Percentiles rank a stretch among this genome's conserved stretches.
Evolutionary conservation across 768 basidiomycete species (phyloP).

Genomic region (Mycena rosella): DNA sequence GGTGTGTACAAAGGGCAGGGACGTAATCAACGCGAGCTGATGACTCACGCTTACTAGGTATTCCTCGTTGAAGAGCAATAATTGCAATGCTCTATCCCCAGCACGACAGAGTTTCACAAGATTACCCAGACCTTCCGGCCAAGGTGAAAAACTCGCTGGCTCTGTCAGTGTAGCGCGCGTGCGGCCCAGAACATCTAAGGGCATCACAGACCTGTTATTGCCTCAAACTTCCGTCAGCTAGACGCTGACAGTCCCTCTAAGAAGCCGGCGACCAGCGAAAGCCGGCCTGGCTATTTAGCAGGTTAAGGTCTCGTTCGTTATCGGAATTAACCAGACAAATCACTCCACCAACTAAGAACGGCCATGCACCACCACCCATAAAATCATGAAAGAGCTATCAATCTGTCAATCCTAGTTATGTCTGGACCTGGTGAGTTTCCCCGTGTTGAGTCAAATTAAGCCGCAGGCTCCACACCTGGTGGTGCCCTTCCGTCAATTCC

Average conservation of each 20-base stretch:
- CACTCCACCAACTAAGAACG: slow-evolving; percentile 92
- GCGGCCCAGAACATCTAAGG: slow-evolving; percentile 73
- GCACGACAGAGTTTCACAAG: slow-evolving; percentile 85
- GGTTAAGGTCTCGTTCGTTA: slow-evolving; percentile 95
- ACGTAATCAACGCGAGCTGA: slow-evolving; percentile 92
- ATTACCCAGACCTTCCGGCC: slow-evolving; percentile 83
- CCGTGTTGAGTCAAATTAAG: slow-evolving; percentile 90
- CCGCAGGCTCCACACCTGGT: slow-evolving; percentile 76
- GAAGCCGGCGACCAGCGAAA: slow-evolving; percentile 82
- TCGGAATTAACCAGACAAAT: slow-evolving; percentile 98
- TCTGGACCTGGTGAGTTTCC: slow-evolving; percentile 86
- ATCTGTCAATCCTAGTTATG: slow-evolving; percentile 84
- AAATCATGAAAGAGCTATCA: slow-evolving; percentile 89
- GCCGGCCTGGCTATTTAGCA: slow-evolving; percentile 90
- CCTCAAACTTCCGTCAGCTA: slow-evolving; percentile 89
- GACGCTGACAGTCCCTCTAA: slow-evolving; percentile 88
- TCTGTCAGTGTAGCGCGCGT: slow-evolving; percentile 91
- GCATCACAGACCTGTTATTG: slow-evolving; percentile 94
- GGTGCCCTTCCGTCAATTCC: slow-evolving; percentile 76
- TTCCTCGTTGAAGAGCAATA: slow-evolving; percentile 94
- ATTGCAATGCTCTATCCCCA: slow-evolving; percentile 93
- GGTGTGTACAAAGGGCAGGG: slow-evolving; percentile 94
- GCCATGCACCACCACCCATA: slow-evolving; percentile 91
- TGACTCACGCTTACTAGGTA: slow-evolving; percentile 91
- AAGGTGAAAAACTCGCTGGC: slow-evolving; percentile 86